These are phyloP conservation scores for Ampelomyces quisqualis DNA, from an alignment of 2,329 filamentous ascomycete genomes.

Conservation along the genomic window DNA sequence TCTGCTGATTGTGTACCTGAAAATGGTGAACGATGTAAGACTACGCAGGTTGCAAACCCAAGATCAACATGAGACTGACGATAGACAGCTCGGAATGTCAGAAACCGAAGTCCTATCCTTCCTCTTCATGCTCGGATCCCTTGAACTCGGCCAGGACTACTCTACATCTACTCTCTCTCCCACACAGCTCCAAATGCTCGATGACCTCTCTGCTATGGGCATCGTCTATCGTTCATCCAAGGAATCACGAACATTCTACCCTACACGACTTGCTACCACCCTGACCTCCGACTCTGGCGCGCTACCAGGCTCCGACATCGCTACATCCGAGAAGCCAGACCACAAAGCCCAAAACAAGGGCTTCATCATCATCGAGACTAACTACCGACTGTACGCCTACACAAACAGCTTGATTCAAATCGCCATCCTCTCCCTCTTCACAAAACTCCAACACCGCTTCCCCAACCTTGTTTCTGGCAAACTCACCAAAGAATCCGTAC, in stretches of 20 bases:
- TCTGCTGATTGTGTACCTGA: conserved; percentile 86
- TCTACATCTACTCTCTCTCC: conserved; percentile 79
- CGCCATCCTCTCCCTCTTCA: conserved; percentile 87
- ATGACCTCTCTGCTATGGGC: conserved; percentile 86
- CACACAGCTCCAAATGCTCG: conserved; percentile 84
- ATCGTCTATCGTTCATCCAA: conserved; percentile 69
- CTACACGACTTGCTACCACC: conserved; percentile 89
- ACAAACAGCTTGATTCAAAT: conserved; percentile 93
- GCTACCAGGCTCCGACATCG: conserved; percentile 59
- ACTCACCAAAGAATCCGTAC: conserved; percentile 83
- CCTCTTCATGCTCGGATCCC: conserved; percentile 89
- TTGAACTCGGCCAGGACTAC: conserved; percentile 90
- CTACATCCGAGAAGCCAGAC: conserved; percentile 48
- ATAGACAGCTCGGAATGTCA: conserved; percentile 67
- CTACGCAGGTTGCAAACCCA: background rate
- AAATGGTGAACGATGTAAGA: conserved; percentile 67
- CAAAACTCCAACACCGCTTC: conserved; percentile 84
- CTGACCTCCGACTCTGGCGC: conserved; percentile 76
- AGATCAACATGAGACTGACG: conserved; percentile 4
- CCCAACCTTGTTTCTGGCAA: conserved; percentile 92
- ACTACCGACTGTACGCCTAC: conserved; percentile 97
- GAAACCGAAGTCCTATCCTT: conserved; percentile 94
- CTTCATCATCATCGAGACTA: conserved; percentile 95
- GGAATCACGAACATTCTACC: conserved; percentile 66
- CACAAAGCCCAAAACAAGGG: conserved; percentile 56